Conservation (phyloP, 2,329 filamentous ascomycete species). For the Claviceps monticola region DNA sequence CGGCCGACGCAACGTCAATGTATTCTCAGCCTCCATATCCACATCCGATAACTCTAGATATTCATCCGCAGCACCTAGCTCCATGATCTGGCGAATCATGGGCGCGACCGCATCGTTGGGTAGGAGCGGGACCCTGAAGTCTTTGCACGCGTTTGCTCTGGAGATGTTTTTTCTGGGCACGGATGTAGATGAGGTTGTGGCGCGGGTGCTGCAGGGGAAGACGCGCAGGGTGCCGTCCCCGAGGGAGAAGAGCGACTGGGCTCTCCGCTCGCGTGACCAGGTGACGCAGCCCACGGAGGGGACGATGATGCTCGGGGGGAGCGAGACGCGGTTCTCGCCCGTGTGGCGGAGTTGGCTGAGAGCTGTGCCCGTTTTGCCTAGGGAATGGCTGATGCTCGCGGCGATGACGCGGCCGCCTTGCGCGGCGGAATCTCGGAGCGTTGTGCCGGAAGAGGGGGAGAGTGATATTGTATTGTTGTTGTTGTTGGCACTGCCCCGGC, state of each 20-base stretch:
- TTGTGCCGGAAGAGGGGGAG: slow-evolving; percentile 22
- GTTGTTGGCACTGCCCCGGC: slow-evolving; percentile 31
- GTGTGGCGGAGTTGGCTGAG: slow-evolving; percentile 61
- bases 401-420: slow-evolving; percentile 61
- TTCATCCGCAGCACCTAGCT: slow-evolving; percentile 36
- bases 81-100: slow-evolving; percentile 39
- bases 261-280: slow-evolving; percentile 50
- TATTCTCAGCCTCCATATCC: slow-evolving; percentile 40
- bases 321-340: slow-evolving; percentile 59
- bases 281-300: slow-evolving; percentile 47
- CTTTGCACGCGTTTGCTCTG: slow-evolving; percentile 45
- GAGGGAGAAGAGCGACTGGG: slow-evolving; percentile 49
- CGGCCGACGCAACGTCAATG: slow-evolving; percentile 33
- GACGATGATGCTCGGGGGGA: slow-evolving; percentile 41
- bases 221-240: slow-evolving; percentile 52
- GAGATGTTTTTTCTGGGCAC: slow-evolving; percentile 38
- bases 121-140: slow-evolving; percentile 51
- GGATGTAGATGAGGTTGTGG: slow-evolving; percentile 38
- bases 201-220: slow-evolving; percentile 45
- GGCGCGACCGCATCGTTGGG: slow-evolving; percentile 46
- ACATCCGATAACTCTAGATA: slow-evolving; percentile 39
- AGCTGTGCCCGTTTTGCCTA: slow-evolving; percentile 57
- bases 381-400: slow-evolving; percentile 58
- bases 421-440: slow-evolving; percentile 46
- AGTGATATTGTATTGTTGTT: slow-evolving; percentile 4